phyloP scores from a whole-genome alignment of 148 eudicot genomes.

The Bassia scoparia region DNA sequence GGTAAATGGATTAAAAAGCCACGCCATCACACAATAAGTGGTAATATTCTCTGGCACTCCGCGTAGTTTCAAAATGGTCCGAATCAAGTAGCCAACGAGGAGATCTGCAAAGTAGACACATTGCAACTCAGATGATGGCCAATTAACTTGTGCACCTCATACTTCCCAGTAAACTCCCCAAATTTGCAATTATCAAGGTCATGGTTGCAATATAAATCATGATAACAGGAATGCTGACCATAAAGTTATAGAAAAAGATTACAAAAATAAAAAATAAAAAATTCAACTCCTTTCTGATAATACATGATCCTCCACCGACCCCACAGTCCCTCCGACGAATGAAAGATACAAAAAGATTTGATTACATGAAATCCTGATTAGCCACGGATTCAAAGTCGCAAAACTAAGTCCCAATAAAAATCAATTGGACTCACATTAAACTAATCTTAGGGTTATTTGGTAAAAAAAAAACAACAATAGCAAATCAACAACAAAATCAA shows the following conservation, averaged over 20 bases:
- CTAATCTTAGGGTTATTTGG: too few species aligned
- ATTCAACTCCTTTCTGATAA: too few species aligned
- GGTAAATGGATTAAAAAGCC: constrained; percentile 98
- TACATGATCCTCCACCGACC: too few species aligned
- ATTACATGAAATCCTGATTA: too few species aligned
- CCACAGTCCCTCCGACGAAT: too few species aligned
- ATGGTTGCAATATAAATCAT: not conserved
- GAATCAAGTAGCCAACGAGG: constrained; percentile 71
- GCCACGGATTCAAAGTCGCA: too few species aligned
- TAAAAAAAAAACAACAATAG: too few species aligned
- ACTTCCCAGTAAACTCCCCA: constrained; percentile 22
- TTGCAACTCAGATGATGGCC: constrained; percentile 21
- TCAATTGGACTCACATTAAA: too few species aligned
- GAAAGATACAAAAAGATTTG: too few species aligned
- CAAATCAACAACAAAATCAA: too few species aligned
- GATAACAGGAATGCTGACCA: not conserved
- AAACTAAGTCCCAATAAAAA: too few species aligned
- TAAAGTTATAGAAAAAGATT: not conserved
- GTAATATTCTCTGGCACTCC: constrained; percentile 69
- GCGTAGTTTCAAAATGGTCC: constrained; percentile 70
- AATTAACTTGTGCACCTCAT: constrained; percentile 12
- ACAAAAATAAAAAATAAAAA: too few species aligned
- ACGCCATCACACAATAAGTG: constrained; percentile 55
- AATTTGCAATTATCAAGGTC: constrained; percentile 20
- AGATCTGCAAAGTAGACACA: constrained; percentile 54